Base-by-base conservation (phyloP, 768 basidiomycete species). In the Collybiopsis luxurians region DNA sequence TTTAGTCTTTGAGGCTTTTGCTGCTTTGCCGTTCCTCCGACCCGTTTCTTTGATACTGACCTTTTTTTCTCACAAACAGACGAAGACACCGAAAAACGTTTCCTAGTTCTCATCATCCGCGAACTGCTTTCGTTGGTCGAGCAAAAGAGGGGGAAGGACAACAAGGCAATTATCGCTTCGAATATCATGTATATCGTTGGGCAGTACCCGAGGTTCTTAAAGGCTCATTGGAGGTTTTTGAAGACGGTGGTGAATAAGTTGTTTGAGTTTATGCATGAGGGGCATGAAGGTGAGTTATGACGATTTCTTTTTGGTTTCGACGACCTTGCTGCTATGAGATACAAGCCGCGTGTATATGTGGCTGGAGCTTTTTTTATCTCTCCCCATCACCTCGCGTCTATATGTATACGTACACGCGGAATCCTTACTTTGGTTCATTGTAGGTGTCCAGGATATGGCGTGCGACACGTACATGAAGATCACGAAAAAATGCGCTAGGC, bases 381-480 rank as follows among this genome's bases (percentile, higher is more conserved):
- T 34, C 31, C 13, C 31, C 31, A 6, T 13, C 13, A 34, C 31
- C 5, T 10, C 17, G 60, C 45, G n/a, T 19, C n/a, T 47, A 49
- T 28, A 45, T 40, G 24, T 36, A 52, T 4, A 10, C 54, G 6
- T 19, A 19, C 40, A 59, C 28, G 61, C 47, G 15, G 19, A 27
- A n/a, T n/a, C 45, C 6, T 40, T 17, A 21, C 15, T 3, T 26
- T 39, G 26, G 4, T 7, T 28, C 13, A 36, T 46, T 58, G 38
- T 60, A 85, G 85, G 86, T 69, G 89, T 90, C n/a, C 89, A 90
- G 68, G 89, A 90, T 73, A 90, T 90, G 89, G 89, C 89, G 7
- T 90, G 89, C 71, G 89, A 90, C 61, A 90, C 89, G 0, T 90
- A 90, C 71, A 90, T 90, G 75, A 90, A 90, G 71, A 90, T 90